Evolutionary conservation across 345 rosid species (phyloP), one percentile per base, ranked within the genome.

Genomic region (Euphorbia lathyris): DNA sequence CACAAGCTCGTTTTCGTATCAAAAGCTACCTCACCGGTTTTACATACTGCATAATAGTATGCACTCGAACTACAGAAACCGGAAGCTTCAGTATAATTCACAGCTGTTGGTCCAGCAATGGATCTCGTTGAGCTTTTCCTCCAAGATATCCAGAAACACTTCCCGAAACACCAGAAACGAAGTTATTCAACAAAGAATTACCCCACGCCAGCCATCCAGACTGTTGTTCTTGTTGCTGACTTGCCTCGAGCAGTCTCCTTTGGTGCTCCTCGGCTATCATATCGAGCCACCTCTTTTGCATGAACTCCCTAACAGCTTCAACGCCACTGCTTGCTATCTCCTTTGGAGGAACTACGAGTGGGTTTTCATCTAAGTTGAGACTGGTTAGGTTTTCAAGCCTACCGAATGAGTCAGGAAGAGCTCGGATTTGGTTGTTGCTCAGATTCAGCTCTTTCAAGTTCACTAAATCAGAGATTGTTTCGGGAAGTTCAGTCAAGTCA

Each of bases 381-480:
- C 45, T 57, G 17, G 30, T 32, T 3, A 75, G 58, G 11, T 45
- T 75, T 57, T 57, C 74, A 45, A 75, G 78, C 78, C 74, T 69
- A 9, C 70, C 65, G 38, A 75, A 69, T 11, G 74, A 11, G 29
- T 64, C 65, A 2, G 78, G 74, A 45, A 75, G 78, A 30, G 59
- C 65, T 47, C 65, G 70, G 9, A 75, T 75, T 65, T 75, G 78
- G 62, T 75, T 75, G 70, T 69, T 69, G 70, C 78, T 75, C 42
- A 69, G 47, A 58, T 75, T 68, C 25, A 75, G 69, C 66, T 75
- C 74, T 60, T 32, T 75, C 38, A 75, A 60, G 52, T 58, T 69
- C 7, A 40, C 5, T 47, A 69, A 32, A 50, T 75, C 78, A 14
- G 74, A 61, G 23, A 75, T 19, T 63, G 56, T 69, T 58, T 75